Evolutionary conservation across 176 grass and related monocot species (phyloP).

Genomic region (Ensete glaucum): DNA sequence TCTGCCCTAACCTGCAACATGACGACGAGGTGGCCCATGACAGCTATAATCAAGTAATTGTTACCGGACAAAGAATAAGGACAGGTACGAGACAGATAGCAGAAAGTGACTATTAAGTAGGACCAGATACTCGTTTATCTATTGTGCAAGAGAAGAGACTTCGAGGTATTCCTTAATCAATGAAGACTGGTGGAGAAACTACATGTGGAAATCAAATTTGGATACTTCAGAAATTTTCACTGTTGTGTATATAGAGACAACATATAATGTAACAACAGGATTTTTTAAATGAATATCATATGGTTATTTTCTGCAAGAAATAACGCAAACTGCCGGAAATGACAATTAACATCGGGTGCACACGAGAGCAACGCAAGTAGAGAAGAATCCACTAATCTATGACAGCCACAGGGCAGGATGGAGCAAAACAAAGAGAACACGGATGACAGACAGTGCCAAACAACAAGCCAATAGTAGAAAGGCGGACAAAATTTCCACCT

Average conservation of each 20-base stretch:
- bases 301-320: background rate
- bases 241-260: background rate
- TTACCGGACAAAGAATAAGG: background rate
- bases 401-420: no score
- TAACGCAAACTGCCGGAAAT: background rate
- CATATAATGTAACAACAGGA: background rate
- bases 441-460: background rate
- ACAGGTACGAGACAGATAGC: background rate
- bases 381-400: background rate
- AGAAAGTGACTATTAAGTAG: no score
- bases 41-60: slow-evolving; percentile 13
- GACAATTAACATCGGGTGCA: background rate
- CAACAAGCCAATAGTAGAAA: background rate
- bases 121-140: no score
- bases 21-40: slow-evolving; percentile 2
- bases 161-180: no score
- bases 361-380: background rate
- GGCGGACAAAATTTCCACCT: background rate
- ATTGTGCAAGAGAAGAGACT: no score
- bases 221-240: background rate
- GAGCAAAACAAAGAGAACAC: background rate
- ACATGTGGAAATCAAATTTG: background rate
- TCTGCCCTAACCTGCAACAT: slow-evolving; percentile 1
- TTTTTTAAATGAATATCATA: background rate
- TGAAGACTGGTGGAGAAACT: no score